These are phyloP conservation scores for Cavenderia fasciculata DNA, from an alignment of 78 protist species.

Conservation along the genomic window DNA sequence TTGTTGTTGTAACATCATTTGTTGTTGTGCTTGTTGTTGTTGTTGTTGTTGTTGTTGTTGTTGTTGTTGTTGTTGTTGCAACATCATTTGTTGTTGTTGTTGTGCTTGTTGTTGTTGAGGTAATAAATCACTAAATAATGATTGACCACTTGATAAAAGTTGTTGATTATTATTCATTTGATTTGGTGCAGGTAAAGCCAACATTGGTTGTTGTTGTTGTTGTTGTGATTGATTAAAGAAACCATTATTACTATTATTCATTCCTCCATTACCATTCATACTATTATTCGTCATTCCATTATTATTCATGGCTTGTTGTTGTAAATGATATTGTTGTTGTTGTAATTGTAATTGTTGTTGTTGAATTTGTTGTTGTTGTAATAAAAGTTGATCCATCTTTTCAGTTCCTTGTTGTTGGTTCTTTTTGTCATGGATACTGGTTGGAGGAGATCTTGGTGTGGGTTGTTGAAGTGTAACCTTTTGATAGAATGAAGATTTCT, in stretches of 20 bases:
- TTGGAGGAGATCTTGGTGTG: conserved; percentile 54
- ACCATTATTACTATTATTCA: not conserved
- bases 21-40: not conserved
- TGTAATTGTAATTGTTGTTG: not conserved
- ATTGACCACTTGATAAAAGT: too few species aligned
- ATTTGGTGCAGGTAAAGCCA: not conserved
- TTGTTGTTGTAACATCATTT: not conserved
- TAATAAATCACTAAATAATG: not conserved
- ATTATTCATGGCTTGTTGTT: not conserved
- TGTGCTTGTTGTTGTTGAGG: not conserved
- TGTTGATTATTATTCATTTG: not conserved
- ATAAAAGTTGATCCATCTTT: too few species aligned
- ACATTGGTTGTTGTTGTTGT: not conserved
- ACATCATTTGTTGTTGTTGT: not conserved
- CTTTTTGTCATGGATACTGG: conserved; percentile 5
- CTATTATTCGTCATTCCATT: not conserved
- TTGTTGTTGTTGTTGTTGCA: not conserved
- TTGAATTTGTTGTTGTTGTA: too few species aligned
- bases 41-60: conserved; percentile 7
- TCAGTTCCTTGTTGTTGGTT: too few species aligned
- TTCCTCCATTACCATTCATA: too few species aligned
- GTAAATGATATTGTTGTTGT: not conserved
- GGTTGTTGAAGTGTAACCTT: conserved; percentile 15
- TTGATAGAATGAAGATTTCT: conserved; percentile 32
- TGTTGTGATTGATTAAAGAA: not conserved